Conservation (phyloP, 2,329 filamentous ascomycete species). For the Monosporascus sp. region DNA sequence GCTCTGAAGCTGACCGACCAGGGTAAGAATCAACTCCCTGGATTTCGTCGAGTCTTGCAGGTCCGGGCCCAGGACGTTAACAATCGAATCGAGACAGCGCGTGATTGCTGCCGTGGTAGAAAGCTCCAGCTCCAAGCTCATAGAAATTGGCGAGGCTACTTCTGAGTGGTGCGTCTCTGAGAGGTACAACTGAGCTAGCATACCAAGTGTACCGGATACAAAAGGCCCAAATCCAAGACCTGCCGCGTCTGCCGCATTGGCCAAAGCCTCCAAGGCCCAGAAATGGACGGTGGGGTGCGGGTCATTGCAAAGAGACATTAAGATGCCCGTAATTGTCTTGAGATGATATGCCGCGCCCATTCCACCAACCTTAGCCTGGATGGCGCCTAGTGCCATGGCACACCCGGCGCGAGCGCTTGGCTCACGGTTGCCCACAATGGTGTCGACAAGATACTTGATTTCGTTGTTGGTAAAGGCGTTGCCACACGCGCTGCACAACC, state of each 20-base stretch:
- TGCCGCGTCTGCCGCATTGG: constrained; percentile 82
- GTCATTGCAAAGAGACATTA: constrained; percentile 97
- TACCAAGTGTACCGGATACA: constrained; percentile 83
- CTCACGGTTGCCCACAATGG: constrained; percentile 88
- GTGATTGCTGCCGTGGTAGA: constrained; percentile 78
- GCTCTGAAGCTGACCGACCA: constrained; percentile 76
- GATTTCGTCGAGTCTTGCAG: constrained; percentile 88
- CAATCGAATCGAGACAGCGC: constrained; percentile 86
- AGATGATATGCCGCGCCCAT: constrained; percentile 97
- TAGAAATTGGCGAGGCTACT: constrained; percentile 71
- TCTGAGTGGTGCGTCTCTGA: constrained; percentile 89
- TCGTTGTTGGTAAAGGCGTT: constrained; percentile 85
- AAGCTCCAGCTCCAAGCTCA: constrained; percentile 83
- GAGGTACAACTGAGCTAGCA: constrained; percentile 89
- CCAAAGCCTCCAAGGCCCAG: constrained; percentile 87
- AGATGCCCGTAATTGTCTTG: constrained; percentile 92
- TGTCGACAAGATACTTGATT: constrained; percentile 88
- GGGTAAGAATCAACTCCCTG: constrained; percentile 82
- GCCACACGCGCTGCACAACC: constrained; percentile 78
- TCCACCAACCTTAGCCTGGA: constrained; percentile 91
- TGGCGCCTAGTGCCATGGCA: constrained; percentile 86
- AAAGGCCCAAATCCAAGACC: constrained; percentile 88
- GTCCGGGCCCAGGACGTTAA: constrained; percentile 94
- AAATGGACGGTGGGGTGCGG: constrained; percentile 93
- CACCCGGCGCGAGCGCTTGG: constrained; percentile 91